Conservation (phyloP, 176 grass and related monocot species). For the Oryza brachyantha region DNA sequence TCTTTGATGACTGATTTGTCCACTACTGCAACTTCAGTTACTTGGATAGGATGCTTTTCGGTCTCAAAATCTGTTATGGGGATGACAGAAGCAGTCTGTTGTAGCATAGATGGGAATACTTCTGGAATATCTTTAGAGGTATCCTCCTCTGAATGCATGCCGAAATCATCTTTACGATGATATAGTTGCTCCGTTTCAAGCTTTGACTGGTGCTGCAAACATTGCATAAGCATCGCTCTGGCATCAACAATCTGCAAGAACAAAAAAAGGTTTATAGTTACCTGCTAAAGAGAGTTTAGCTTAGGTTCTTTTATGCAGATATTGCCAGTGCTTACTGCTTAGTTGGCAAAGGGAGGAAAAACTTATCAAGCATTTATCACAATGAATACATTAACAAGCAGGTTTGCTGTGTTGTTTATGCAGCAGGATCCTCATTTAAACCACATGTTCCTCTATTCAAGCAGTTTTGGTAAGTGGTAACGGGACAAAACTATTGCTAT, state of each 20-base stretch:
- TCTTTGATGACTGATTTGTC: constrained; percentile 78
- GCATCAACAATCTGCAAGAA: constrained; percentile 85
- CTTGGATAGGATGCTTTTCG: constrained; percentile 63
- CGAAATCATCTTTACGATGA: constrained; percentile 33
- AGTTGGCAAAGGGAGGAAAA: neutral
- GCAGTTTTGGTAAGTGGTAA: neutral
- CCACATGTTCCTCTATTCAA: neutral
- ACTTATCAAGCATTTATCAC: neutral
- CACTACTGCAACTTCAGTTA: constrained; percentile 53
- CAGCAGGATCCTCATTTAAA: neutral
- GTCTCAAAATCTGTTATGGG: constrained; percentile 53
- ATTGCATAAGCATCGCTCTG: constrained; percentile 80
- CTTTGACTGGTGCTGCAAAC: constrained; percentile 61
- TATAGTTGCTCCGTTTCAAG: constrained; percentile 44
- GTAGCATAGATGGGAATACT: constrained; percentile 23
- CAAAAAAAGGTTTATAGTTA: constrained; percentile 20
- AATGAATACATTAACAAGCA: neutral
- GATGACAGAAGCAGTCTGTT: constrained; percentile 29
- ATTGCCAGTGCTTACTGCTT: neutral
- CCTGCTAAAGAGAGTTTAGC: constrained; percentile 2
- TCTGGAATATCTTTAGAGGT: constrained; percentile 34
- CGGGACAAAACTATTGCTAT: neutral
- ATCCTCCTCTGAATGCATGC: constrained; percentile 22
- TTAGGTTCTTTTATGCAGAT: constrained; percentile 8
- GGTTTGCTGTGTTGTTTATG: neutral